phyloP scores from a whole-genome alignment of 139 green algal genomes.

The Chlamydomonas schloesseri region DNA sequence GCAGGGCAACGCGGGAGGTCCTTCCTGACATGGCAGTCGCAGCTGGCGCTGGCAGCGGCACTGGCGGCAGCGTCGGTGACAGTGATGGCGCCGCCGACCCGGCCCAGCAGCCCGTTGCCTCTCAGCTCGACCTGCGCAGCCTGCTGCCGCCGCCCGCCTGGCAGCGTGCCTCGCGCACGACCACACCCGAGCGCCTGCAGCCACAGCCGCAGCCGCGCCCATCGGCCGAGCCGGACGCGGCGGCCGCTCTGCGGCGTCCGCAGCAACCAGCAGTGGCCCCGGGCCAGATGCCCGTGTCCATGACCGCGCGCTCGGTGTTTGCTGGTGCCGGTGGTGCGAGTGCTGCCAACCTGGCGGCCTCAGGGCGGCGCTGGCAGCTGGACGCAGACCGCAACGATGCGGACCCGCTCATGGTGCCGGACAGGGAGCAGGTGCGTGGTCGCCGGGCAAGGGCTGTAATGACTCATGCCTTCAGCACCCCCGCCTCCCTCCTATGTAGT shows the following conservation, averaged over 20 bases:
- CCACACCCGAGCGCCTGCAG: neutral
- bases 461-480: too few species aligned
- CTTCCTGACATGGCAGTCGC: neutral
- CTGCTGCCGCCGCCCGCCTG: slow-evolving; percentile 22
- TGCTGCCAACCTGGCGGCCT: too few species aligned
- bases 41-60: too few species aligned
- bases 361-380: neutral
- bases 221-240: neutral
- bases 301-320: too few species aligned
- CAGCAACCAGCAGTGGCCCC: too few species aligned
- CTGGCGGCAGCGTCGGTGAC: neutral
- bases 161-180: neutral
- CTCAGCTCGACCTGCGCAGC: slow-evolving; percentile 8
- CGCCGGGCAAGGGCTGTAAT: too few species aligned
- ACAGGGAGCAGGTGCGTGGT: slow-evolving; percentile 20
- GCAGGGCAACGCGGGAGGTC: neutral
- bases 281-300: neutral
- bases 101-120: neutral
- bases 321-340: too few species aligned
- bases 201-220: neutral
- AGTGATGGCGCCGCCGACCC: too few species aligned
- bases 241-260: too few species aligned
- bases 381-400: neutral
- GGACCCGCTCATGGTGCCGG: neutral
- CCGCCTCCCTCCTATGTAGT: too few species aligned